Conservation (phyloP, 768 basidiomycete genomes). For the Xanthoconium purpureum region DNA sequence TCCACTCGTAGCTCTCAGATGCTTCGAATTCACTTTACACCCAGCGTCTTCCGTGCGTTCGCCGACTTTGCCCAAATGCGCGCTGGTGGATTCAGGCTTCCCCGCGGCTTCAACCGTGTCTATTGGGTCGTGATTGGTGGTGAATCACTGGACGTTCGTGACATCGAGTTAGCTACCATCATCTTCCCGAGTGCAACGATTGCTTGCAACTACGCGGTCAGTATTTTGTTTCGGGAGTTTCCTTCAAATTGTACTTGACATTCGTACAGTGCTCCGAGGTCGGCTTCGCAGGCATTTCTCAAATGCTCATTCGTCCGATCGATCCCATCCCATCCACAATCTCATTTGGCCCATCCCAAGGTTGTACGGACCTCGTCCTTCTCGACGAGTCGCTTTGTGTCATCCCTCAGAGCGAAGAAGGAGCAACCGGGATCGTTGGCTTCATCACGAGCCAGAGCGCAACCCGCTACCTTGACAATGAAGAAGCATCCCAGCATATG, state of each 20-base stretch:
- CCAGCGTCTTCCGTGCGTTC: slow-evolving; percentile 16
- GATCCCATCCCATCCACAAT: slow-evolving; percentile 10
- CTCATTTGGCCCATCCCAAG: slow-evolving; percentile 10
- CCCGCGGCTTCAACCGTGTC: slow-evolving; percentile 16
- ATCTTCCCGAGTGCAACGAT: slow-evolving; percentile 13
- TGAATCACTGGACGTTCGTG: slow-evolving; percentile 7
- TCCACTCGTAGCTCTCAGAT: slow-evolving; percentile 12
- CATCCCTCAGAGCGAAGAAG: slow-evolving; percentile 2
- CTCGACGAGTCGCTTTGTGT: slow-evolving; percentile 14
- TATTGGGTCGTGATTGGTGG: slow-evolving; percentile 19
- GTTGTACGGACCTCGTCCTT: slow-evolving; percentile 12
- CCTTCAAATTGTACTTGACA: background rate
- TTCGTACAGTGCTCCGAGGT: slow-evolving; percentile 13
- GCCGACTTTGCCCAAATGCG: slow-evolving; percentile 12
- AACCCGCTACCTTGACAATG: slow-evolving; percentile 11
- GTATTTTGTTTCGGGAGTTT: background rate
- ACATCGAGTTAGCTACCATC: slow-evolving; percentile 10
- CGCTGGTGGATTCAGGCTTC: slow-evolving; percentile 8
- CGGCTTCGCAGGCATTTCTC: slow-evolving; percentile 15
- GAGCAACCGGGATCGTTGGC: slow-evolving; percentile 7
- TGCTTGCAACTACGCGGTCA: slow-evolving; percentile 15
- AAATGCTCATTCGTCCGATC: slow-evolving; percentile 12
- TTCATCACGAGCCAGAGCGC: slow-evolving; percentile 12
- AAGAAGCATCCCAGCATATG: slow-evolving; percentile 13
- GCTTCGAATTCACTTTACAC: slow-evolving; percentile 15